Percentiles rank a stretch among this genome's conserved stretches.
Evolutionary conservation across 2,329 filamentous ascomycete species (phyloP).

Genomic region (Colletotrichum cuscutae): DNA sequence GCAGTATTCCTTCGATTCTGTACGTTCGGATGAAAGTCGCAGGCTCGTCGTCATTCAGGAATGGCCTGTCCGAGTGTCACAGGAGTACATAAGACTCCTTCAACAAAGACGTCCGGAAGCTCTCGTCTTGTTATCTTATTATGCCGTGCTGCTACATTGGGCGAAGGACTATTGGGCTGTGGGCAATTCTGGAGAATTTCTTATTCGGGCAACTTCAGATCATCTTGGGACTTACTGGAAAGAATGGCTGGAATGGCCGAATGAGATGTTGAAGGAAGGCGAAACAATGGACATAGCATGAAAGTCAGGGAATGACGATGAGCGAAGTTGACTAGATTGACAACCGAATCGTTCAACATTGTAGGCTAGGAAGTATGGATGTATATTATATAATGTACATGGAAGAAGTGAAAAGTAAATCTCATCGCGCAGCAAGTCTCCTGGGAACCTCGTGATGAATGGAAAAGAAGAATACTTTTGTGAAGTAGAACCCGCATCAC

Average conservation of each 20-base stretch:
- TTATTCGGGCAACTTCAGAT: constrained; percentile 36
- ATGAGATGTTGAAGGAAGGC: not conserved
- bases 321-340: too few relatives aligned
- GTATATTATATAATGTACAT: too few relatives aligned
- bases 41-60: constrained; percentile 38
- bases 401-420: too few relatives aligned
- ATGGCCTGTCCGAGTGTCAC: constrained; percentile 48
- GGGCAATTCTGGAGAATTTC: constrained; percentile 36
- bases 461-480: too few relatives aligned
- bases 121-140: constrained; percentile 54
- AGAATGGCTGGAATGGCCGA: constrained; percentile 41
- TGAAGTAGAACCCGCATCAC: too few relatives aligned
- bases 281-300: too few relatives aligned
- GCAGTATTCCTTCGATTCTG: not conserved
- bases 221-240: constrained; percentile 39
- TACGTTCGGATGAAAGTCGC: not conserved
- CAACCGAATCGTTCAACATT: too few relatives aligned
- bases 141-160: constrained; percentile 49
- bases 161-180: constrained; percentile 47
- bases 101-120: not conserved
- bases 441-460: too few relatives aligned
- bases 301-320: too few relatives aligned
- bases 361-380: too few relatives aligned
- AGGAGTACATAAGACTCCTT: constrained; percentile 42
- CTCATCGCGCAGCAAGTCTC: too few relatives aligned